These are phyloP conservation scores for Suhomyces prunicola DNA, from an alignment of 805 yeast genomes.

Conservation along the genomic window DNA sequence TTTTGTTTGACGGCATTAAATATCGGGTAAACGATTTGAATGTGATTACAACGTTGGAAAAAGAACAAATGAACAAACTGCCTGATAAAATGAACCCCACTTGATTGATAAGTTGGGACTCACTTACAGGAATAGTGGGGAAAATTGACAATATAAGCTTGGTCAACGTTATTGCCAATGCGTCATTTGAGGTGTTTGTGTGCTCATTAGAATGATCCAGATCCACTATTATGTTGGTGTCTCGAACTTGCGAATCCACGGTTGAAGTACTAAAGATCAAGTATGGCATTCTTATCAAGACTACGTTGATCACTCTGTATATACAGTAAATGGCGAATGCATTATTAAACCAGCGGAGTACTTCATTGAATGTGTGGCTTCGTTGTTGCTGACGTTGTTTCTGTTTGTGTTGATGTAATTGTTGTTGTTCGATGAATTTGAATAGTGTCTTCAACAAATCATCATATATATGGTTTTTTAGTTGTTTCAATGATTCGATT, in stretches of 20 bases:
- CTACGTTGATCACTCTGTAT: slow-evolving; percentile 44
- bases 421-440: slow-evolving; percentile 15
- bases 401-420: not conserved
- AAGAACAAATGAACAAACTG: slow-evolving; percentile 56
- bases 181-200: slow-evolving; percentile 31
- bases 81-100: slow-evolving; percentile 54
- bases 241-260: slow-evolving; percentile 4
- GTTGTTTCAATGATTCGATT: slow-evolving; percentile 32
- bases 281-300: slow-evolving; percentile 40
- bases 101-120: slow-evolving; percentile 42
- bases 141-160: slow-evolving; percentile 31
- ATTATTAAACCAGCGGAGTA: slow-evolving; percentile 16
- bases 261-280: slow-evolving; percentile 9
- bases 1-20: slow-evolving; percentile 13
- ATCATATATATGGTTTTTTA: slow-evolving; percentile 27
- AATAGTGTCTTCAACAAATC: slow-evolving; percentile 24
- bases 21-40: slow-evolving; percentile 48
- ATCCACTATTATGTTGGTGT: slow-evolving; percentile 6
- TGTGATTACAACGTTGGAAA: slow-evolving; percentile 62
- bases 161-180: slow-evolving; percentile 49
- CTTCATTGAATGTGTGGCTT: not conserved
- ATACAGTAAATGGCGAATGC: slow-evolving; percentile 47
- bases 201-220: slow-evolving; percentile 4
- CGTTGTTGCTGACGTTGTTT: not conserved
- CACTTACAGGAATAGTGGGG: slow-evolving; percentile 26